Evolutionary conservation across 495 filamentous ascomycete species (phyloP), one percentile per base, ranked within the genome.

Genomic region (Trichoderma virens): DNA sequence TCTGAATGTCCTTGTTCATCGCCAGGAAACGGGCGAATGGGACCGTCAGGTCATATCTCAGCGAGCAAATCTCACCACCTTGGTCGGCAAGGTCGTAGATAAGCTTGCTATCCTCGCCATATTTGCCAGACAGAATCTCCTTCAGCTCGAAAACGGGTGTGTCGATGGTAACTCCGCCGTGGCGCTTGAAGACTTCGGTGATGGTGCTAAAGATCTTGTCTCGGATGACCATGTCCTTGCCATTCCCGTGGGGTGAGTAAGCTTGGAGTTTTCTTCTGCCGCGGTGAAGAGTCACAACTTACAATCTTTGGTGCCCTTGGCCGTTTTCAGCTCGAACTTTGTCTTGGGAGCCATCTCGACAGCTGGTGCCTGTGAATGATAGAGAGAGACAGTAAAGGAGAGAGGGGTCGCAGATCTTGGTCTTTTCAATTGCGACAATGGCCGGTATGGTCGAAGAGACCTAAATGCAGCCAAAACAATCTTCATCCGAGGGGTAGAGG

Each of bases 31-130:
- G 85, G 25, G 90, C 91, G 69, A 92, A 93, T 23, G 90, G 90
- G n/a, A 95, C 63, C 39, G 63, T 65, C 5, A 65, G 35, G 41
- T 65, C 63, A 34, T 65, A 65, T 25, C 63, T 38, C 66, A 70
- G 61, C 11, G 90, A 89, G 78, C 86, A 90, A 69, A 92, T 79
- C 77, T 94, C 90, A 59, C 91, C 91, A 67, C 90, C 91, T 74
- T 94, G 90, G 70, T 95, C 89, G 60, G 86, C 84, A 60, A 93
- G 85, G 72, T 93, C 90, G 77, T 94, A 94, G 75, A 96, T 96
- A 70, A 95, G 88, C 75, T 92, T 93, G 69, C 83, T 88, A 78
- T 95, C 92, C 80, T 95, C 91, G 70, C 92, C 92, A 77, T 95
- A 95, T 80, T 95, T 95, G 43, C 90, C 92, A 16, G 90, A 79